These are phyloP conservation scores for Xylaria sp. DNA, from an alignment of 2,329 filamentous ascomycete genomes.

Conservation along the genomic window DNA sequence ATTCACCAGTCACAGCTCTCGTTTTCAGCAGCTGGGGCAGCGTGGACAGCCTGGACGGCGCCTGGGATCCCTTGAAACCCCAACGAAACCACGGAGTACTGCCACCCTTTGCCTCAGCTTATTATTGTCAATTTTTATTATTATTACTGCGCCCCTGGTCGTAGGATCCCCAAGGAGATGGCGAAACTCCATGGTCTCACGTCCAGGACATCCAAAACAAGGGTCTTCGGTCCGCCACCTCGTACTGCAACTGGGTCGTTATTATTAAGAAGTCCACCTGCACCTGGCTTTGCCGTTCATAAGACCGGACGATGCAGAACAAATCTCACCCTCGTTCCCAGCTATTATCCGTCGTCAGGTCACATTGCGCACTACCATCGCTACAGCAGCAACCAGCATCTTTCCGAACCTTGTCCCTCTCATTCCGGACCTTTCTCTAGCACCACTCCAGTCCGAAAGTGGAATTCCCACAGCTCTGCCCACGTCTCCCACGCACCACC, in stretches of 20 bases:
- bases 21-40: conserved; percentile 26
- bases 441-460: conserved; percentile 46
- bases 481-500: conserved; percentile 23
- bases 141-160: conserved; percentile 34
- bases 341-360: conserved; percentile 20
- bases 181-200: conserved; percentile 40
- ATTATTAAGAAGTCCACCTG: conserved; percentile 47
- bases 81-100: conserved; percentile 44
- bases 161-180: conserved; percentile 36
- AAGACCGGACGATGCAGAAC: conserved; percentile 40
- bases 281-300: conserved; percentile 39
- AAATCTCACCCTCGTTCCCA: conserved; percentile 35
- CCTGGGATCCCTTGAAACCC: conserved; percentile 46
- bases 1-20: not conserved
- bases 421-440: conserved; percentile 49
- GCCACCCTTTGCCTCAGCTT: conserved; percentile 40
- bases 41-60: conserved; percentile 26
- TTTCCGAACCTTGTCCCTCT: conserved; percentile 48
- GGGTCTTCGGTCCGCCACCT: conserved; percentile 42
- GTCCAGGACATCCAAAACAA: conserved; percentile 32
- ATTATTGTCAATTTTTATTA: not conserved
- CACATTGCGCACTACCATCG: conserved; percentile 23
- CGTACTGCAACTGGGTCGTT: conserved; percentile 38
- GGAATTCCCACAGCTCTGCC: conserved; percentile 40
- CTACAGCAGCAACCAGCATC: conserved; percentile 23